Evolutionary conservation across 345 rosid genomes (phyloP), one percentile per base, ranked within the genome.

Genomic region (Orychophragmus violaceus): DNA sequence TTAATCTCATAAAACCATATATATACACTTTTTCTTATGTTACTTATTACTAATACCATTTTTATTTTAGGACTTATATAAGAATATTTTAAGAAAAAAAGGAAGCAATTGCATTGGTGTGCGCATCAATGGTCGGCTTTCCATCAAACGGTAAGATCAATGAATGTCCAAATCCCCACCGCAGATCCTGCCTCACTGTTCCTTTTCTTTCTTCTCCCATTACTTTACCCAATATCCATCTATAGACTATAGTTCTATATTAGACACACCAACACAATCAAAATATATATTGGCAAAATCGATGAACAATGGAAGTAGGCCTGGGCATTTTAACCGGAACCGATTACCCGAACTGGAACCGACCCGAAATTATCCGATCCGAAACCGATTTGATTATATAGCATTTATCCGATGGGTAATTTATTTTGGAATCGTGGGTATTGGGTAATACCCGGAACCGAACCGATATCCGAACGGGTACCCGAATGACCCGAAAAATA

Each of bases 121-220:
- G 68, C 63, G 77, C 21, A 66, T 59, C 63, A 52, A 53, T 74
- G 77, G 77, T 74, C 72, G 72, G 77, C 62, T 66, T 74, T 33
- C 58, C 50, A 46, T 59, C 72, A 73, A 66, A 66, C 72, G 62
- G 72, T n/a, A n/a, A n/a, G n/a, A n/a, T n/a, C n/a, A n/a, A n/a
- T 66, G 68, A 66, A 66, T 66, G 72, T 73, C 56, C 65, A 64
- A 64, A 64, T 72, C 76, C 66, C 53, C 44, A 64, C 76, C 77
- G 72, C 68, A 74, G 68, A 74, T 74, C 51, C 77, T 73, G 72
- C 62, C 68, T 66, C 62, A 42, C 63, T 74, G 68, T 66, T 74
- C 11, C 63, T 72, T 70, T 41, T 27, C 50, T n/a, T 33, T 12
- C 7, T 56, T 58, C 52, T 51, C 41, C n/a, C 39, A 39, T 13